Percentiles rank a stretch among this genome's conserved stretches.
Conservation (phyloP, 352 stramenopile species). For the Phytopythium sindhum region DNA sequence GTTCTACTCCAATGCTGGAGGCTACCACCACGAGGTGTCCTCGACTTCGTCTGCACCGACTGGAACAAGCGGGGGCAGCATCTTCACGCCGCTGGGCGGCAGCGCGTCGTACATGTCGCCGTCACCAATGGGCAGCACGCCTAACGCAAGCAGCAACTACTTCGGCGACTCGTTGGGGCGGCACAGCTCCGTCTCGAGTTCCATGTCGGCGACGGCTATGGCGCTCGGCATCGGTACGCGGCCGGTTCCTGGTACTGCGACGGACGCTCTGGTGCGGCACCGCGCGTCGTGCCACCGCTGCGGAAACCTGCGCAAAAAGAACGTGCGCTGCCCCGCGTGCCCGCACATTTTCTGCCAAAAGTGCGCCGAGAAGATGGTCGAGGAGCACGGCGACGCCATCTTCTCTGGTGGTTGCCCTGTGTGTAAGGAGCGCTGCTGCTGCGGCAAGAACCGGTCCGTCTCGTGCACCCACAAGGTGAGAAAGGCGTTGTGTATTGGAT, state of each 20-base stretch:
- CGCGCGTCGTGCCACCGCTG: slow-evolving; percentile 85
- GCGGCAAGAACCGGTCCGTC: slow-evolving; percentile 79
- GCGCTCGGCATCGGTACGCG: background rate
- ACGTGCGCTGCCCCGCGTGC: slow-evolving; percentile 74
- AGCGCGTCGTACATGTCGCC: background rate
- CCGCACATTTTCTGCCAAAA: slow-evolving; percentile 89
- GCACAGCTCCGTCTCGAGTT: background rate
- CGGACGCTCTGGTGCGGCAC: slow-evolving; percentile 59
- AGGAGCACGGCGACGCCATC: slow-evolving; percentile 74
- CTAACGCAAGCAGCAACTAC: background rate
- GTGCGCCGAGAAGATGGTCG: slow-evolving; percentile 86
- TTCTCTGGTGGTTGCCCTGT: slow-evolving; percentile 82
- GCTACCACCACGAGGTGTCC: background rate
- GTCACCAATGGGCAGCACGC: background rate
- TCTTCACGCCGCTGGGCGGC: slow-evolving; percentile 3
- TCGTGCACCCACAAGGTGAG: slow-evolving; percentile 59
- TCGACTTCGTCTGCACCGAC: background rate
- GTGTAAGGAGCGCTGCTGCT: slow-evolving; percentile 87
- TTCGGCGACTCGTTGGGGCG: background rate
- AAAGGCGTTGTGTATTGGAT: too few relatives aligned
- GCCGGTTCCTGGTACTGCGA: background rate
- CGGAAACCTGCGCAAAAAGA: slow-evolving; percentile 88
- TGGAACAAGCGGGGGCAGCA: background rate
- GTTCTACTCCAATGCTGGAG: background rate
- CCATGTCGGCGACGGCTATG: background rate